phyloP scores from a whole-genome alignment of 1,284 basidiomycete genomes.

The Cutaneotrichosporon dermatis region DNA sequence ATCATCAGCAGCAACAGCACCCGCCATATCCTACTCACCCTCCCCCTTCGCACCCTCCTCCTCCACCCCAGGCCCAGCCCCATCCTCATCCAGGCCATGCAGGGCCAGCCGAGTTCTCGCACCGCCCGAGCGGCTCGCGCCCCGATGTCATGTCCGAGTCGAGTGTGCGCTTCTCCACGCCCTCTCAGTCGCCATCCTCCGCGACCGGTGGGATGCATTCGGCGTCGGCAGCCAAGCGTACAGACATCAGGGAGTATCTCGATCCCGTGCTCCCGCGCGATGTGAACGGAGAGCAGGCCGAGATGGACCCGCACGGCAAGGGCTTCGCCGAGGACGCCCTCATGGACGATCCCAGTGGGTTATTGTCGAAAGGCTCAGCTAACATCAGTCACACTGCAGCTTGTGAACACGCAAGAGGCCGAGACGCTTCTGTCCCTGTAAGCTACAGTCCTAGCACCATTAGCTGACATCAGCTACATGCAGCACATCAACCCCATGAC shows the following conservation, averaged over 20 bases:
- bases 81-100: background rate
- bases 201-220: background rate
- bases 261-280: background rate
- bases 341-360: slow-evolving; percentile 12
- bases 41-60: background rate
- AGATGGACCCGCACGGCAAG: background rate
- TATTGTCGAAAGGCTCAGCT: too few relatives aligned
- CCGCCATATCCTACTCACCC: background rate
- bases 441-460: background rate
- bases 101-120: background rate
- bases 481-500: slow-evolving; percentile 19
- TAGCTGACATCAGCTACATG: slow-evolving; percentile 6
- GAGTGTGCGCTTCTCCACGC: background rate
- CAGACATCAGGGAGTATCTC: slow-evolving; percentile 1
- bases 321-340: background rate
- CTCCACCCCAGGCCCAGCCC: background rate
- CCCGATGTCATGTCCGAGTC: slow-evolving; percentile 5
- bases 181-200: background rate
- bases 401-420: slow-evolving; percentile 14
- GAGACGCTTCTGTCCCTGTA: slow-evolving; percentile 6
- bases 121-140: background rate
- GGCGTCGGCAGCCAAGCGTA: background rate
- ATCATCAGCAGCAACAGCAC: background rate
- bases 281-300: background rate
- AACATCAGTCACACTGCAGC: slow-evolving; percentile 11